A percentile compares a stretch with the other conserved stretches of the same genome.
These are phyloP conservation scores for Cyberlindnera mycetangii DNA, from an alignment of 805 yeast genomes.

Conservation along the genomic window DNA sequence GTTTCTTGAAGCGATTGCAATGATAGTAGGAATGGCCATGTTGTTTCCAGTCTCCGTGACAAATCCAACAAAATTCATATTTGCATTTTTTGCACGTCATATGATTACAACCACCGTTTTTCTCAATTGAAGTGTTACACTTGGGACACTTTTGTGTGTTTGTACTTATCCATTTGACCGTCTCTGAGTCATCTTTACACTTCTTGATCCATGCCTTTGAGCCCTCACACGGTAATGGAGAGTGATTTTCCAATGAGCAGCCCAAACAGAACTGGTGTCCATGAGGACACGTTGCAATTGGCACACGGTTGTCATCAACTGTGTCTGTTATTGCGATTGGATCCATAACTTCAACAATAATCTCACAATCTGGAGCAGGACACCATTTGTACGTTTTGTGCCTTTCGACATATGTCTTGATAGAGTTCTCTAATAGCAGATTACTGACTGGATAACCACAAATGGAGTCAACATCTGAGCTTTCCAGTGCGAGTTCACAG, in stretches of 20 bases:
- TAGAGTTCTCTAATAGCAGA: slow-evolving; percentile 33
- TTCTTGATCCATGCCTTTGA: slow-evolving; percentile 72
- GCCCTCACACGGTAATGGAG: slow-evolving; percentile 77
- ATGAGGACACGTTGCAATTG: slow-evolving; percentile 65
- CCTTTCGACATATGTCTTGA: slow-evolving; percentile 51
- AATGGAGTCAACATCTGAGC: slow-evolving; percentile 39
- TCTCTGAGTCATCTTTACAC: slow-evolving; percentile 84
- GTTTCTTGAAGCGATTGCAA: slow-evolving; percentile 57
- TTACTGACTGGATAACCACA: slow-evolving; percentile 34
- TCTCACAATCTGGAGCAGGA: slow-evolving; percentile 77
- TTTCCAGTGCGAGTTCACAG: slow-evolving; percentile 40
- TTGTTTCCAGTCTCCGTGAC: slow-evolving; percentile 68
- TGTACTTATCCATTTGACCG: slow-evolving; percentile 80
- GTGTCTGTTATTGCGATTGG: slow-evolving; percentile 8
- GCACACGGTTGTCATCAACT: slow-evolving; percentile 35
- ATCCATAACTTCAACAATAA: slow-evolving; percentile 43
- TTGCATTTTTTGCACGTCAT: slow-evolving; percentile 82
- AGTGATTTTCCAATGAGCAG: slow-evolving; percentile 74
- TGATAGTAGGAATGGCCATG: slow-evolving; percentile 66
- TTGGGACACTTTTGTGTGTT: slow-evolving; percentile 86
- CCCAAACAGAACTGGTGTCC: slow-evolving; percentile 75
- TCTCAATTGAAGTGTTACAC: slow-evolving; percentile 78
- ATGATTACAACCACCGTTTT: slow-evolving; percentile 96
- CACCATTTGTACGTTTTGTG: slow-evolving; percentile 65
- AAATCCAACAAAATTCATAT: slow-evolving; percentile 91